Evolutionary conservation across 2,329 filamentous ascomycete genomes (phyloP).

Genomic region (Podosphaera xanthii): DNA sequence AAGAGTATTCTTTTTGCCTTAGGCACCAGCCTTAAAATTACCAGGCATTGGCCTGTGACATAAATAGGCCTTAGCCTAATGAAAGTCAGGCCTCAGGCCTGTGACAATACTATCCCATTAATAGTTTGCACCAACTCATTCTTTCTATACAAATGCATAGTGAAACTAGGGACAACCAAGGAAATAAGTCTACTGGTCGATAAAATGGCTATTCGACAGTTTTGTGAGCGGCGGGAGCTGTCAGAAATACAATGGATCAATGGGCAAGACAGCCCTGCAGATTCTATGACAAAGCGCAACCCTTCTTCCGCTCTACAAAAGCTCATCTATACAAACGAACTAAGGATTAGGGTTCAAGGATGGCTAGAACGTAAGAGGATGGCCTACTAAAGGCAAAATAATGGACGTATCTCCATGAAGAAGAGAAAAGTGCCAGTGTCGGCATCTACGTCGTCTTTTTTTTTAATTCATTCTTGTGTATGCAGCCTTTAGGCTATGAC

Average conservation of each 20-base stretch:
- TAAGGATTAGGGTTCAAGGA: not conserved
- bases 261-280: slow-evolving; percentile 1
- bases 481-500: too few species aligned
- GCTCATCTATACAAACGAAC: slow-evolving; percentile 2
- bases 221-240: slow-evolving; percentile 2
- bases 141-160: slow-evolving; percentile 2
- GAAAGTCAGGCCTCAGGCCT: too few species aligned
- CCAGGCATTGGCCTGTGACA: too few species aligned
- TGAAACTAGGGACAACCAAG: slow-evolving; percentile 2
- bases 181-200: slow-evolving; percentile 2
- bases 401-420: not conserved
- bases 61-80: too few species aligned
- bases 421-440: not conserved
- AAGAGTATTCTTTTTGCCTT: too few species aligned
- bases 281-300: slow-evolving; percentile 3
- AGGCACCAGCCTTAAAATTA: too few species aligned
- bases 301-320: slow-evolving; percentile 1
- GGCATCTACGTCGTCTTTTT: not conserved
- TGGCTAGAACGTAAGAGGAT: slow-evolving; percentile 1
- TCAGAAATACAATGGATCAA: slow-evolving; percentile 3
- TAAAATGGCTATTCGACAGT: slow-evolving; percentile 2
- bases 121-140: slow-evolving; percentile 2
- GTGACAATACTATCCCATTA: not conserved
- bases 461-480: too few species aligned
- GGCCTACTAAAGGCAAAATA: not conserved